Evolutionary conservation across 1,284 basidiomycete genomes (phyloP), one percentile per base, ranked within the genome.

Genomic region (Rugosomyces carneus): DNA sequence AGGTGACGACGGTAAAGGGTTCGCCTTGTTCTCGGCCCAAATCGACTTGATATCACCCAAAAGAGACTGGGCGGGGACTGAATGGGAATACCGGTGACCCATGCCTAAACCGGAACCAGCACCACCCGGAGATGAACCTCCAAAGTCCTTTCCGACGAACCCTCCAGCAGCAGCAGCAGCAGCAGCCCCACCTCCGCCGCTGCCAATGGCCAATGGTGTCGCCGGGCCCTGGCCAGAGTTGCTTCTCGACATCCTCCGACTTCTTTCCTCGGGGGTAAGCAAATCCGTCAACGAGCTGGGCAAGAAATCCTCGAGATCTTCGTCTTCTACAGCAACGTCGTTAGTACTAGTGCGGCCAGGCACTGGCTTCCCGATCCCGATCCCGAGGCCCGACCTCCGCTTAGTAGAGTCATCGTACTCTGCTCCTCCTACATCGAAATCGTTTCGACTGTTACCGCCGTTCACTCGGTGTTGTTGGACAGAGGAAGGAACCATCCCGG

Each of bases 271-370:
- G 0, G 89, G 89, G 0, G 90, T 94, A 37, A 95, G 69, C 13
- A 95, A 70, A 51, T 94, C 91, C n/a, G 81, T 88, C 40, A 95
- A 67, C 6, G 84, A 89, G 44, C 87, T 84, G 0, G 92, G 92
- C 21, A 95, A 63, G 60, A 94, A 86, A 48, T 92, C 91, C 59
- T 96, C 92, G 43, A 89, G 65, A 54, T 91, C 86, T 37, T 84
- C 88, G 44, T 85, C 84, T 20, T 80, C 80, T 0, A 78, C 78
- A 0, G 74, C 74, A n/a, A 69, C 60, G 2, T 73, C 72, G 5
- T 31, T 5, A 0, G 59, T 48, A 31, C n/a, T n/a, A n/a, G n/a
- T n/a, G n/a, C 60, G 50, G 34, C 47, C 52, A 20, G 48, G 45
- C 5, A 42, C 31, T 18, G 51, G 55, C 37, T 50, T n/a, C n/a